These are phyloP conservation scores for Fraxinus albicans DNA, from an alignment of 305 asterid genomes.

Conservation along the genomic window DNA sequence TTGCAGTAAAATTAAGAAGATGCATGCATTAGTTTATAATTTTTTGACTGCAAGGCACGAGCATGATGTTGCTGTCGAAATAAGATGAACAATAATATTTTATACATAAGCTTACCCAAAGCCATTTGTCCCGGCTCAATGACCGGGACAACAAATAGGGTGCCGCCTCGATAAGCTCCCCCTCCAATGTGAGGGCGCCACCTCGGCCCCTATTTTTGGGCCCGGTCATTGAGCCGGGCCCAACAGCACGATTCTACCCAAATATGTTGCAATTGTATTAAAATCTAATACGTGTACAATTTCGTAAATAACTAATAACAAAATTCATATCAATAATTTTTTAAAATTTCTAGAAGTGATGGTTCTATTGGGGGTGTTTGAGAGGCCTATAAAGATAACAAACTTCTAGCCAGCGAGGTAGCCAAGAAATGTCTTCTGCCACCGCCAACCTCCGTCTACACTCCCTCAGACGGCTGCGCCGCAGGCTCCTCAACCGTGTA, in stretches of 20 bases:
- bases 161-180: no score
- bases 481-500: slow-evolving; percentile 57
- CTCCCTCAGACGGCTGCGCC: slow-evolving; percentile 39
- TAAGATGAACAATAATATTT: background rate
- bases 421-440: slow-evolving; percentile 27
- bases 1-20: background rate
- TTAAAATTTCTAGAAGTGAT: background rate
- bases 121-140: no score
- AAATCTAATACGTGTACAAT: background rate
- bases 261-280: background rate
- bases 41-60: background rate
- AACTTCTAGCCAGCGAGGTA: background rate
- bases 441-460: slow-evolving; percentile 37
- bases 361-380: background rate
- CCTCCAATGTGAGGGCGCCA: no score
- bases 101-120: background rate
- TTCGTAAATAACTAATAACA: background rate
- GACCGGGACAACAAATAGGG: no score
- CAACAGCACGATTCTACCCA: no score
- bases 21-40: background rate
- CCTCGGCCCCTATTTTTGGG: no score
- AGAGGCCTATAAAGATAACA: background rate
- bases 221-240: no score
- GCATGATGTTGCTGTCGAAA: background rate
- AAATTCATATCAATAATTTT: no score